phyloP scores from a whole-genome alignment of 805 yeast species.

The Ogataea salicorniae region DNA sequence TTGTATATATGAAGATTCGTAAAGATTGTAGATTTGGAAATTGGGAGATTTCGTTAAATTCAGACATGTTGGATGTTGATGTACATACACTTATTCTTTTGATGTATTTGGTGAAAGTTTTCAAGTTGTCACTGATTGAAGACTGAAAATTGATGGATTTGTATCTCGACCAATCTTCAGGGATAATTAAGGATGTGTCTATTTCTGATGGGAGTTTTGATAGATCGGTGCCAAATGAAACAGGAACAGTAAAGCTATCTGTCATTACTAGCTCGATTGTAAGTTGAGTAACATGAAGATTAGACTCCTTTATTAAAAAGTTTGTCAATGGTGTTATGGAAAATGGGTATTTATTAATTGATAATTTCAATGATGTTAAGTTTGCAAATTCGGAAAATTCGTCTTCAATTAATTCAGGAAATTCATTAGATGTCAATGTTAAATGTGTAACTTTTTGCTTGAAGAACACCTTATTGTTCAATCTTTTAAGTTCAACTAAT shows the following conservation, averaged over 20 bases:
- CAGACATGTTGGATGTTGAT: background rate
- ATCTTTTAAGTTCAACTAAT: background rate
- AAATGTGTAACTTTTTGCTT: background rate
- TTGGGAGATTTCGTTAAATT: background rate
- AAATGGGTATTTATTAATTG: background rate
- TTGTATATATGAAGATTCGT: conserved; percentile 1
- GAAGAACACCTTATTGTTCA: background rate
- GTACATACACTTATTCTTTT: background rate
- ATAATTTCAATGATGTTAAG: background rate
- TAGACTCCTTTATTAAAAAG: background rate
- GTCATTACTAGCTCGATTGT: background rate
- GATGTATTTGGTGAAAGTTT: background rate
- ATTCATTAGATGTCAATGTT: background rate
- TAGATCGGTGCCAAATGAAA: background rate
- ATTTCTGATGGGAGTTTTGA: background rate
- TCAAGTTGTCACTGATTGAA: background rate
- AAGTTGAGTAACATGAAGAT: background rate
- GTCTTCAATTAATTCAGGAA: background rate
- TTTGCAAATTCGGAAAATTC: background rate
- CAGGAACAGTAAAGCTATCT: background rate
- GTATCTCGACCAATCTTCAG: conserved; percentile 5
- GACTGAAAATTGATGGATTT: background rate
- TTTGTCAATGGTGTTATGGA: background rate
- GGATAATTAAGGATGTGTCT: background rate
- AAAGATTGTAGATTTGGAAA: background rate